These are phyloP conservation scores for Wallacemonas sp. DNA, from an alignment of 208 protist genomes.

Conservation along the genomic window DNA sequence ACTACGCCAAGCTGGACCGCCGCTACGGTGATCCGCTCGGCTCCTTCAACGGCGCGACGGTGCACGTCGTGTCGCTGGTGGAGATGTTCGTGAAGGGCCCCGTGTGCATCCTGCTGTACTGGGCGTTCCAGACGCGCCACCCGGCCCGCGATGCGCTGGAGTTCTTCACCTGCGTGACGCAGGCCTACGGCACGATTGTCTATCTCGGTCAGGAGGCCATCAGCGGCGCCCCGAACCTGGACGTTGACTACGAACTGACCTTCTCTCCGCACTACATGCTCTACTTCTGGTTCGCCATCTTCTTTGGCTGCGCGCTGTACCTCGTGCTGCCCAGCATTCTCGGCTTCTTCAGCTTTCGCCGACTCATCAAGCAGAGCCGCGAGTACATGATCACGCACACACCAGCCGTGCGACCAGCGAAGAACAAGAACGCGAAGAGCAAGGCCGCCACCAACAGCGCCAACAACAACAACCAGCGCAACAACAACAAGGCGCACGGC, in stretches of 20 bases:
- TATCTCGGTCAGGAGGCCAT: conserved; percentile 69
- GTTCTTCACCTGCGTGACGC: conserved; percentile 69
- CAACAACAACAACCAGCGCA: neutral
- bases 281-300: conserved; percentile 71
- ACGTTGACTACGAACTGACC: conserved; percentile 57
- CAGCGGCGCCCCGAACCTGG: conserved; percentile 60
- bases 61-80: conserved; percentile 69
- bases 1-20: conserved; percentile 70
- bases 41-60: conserved; percentile 41
- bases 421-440: neutral
- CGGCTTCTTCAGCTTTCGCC: conserved; percentile 49
- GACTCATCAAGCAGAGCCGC: conserved; percentile 33
- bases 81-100: conserved; percentile 65
- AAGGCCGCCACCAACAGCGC: neutral
- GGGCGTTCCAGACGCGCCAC: conserved; percentile 46
- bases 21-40: conserved; percentile 54
- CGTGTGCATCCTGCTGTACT: conserved; percentile 71
- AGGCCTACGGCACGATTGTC: conserved; percentile 65
- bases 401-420: neutral
- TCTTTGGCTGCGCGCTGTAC: conserved; percentile 61
- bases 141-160: conserved; percentile 64
- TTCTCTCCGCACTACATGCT: conserved; percentile 54
- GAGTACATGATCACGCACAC: conserved; percentile 2
- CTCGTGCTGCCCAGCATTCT: conserved; percentile 56
- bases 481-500: neutral